Conservation (phyloP, 352 stramenopile genomes). For the Globisporangium apiculatum region DNA sequence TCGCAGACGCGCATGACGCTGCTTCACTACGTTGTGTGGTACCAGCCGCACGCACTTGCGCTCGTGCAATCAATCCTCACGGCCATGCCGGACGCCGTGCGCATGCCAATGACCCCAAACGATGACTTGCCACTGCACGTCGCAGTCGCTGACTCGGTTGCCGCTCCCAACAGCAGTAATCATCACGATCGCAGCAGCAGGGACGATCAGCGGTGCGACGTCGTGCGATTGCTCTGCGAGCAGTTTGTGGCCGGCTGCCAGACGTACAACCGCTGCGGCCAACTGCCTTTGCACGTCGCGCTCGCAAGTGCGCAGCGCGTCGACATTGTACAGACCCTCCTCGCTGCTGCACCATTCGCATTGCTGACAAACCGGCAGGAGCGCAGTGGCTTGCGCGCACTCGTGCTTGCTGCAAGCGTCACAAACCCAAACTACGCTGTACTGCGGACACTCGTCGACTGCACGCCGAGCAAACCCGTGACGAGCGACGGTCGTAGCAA, state of each 20-base stretch:
- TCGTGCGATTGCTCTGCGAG: constrained; percentile 19
- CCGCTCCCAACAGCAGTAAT: not conserved
- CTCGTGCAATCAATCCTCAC: constrained; percentile 28
- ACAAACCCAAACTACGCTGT: constrained; percentile 22
- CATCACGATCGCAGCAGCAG: not conserved
- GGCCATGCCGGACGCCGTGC: constrained; percentile 22
- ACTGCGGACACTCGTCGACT: constrained; percentile 30
- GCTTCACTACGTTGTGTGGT: constrained; percentile 50
- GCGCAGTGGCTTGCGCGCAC: constrained; percentile 24
- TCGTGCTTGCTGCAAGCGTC: constrained; percentile 37
- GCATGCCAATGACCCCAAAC: constrained; percentile 16
- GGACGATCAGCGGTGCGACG: not conserved
- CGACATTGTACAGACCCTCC: constrained; percentile 18
- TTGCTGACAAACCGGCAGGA: constrained; percentile 26
- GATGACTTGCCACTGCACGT: constrained; percentile 45
- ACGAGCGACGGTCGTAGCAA: not conserved
- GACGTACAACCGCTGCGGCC: constrained; percentile 31
- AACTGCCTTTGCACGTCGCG: constrained; percentile 45
- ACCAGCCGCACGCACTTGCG: constrained; percentile 20
- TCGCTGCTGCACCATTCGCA: constrained; percentile 25
- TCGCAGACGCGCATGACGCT: constrained; percentile 32
- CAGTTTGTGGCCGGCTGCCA: constrained; percentile 24
- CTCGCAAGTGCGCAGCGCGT: constrained; percentile 21
- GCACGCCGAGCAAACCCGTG: constrained; percentile 16
- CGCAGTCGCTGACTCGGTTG: constrained; percentile 17